Evolutionary conservation across 1,139 yeast species (phyloP), one percentile per base, ranked within the genome.

Genomic region (Debaryomyces fabryi): DNA sequence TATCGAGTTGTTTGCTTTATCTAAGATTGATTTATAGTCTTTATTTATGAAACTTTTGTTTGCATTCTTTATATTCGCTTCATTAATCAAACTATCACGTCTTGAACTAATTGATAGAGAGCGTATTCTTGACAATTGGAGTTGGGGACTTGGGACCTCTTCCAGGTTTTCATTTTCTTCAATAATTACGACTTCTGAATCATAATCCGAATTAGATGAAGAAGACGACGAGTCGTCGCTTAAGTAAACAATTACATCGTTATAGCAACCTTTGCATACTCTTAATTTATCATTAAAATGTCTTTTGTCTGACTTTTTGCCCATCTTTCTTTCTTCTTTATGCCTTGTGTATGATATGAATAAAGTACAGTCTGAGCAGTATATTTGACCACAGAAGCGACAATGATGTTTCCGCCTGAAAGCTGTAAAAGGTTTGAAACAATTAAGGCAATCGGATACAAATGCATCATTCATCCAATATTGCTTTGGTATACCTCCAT

Each of bases 381-480:
- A 93, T 38, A 93, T 93, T 64, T 92, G 97, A 2, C 98, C 98
- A 68, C 99, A 93, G 45, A 92, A 85, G 44, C 99, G 74, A 62
- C 99, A 93, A 65, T 93, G 99, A 64, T 93, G 99, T 56, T 89
- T 88, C 56, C 99, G 76, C 61, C 97, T 72, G 67, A 92, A 93
- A 0, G 85, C 82, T 0, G 88, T 82, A 61, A 89, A 89, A 0
- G 83, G 80, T 49, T 82, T 78, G 45, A 86, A 86, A 60, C 96
- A 89, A 33, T 85, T 78, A 53, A 88, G 83, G 60, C 96, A 89
- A 52, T 88, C 93, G 6, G 85, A 79, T 0, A 91, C 93, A 60
- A 87, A 86, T 44, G 89, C 88, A 65, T 89, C 96, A 62, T 88
- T 87, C 96, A 89, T 89, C 96, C 96, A 89, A 62, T 87, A 89